Evolutionary conservation across 371 early-diverging fungal species (phyloP).

Genomic region (Gilbertella persicaria): DNA sequence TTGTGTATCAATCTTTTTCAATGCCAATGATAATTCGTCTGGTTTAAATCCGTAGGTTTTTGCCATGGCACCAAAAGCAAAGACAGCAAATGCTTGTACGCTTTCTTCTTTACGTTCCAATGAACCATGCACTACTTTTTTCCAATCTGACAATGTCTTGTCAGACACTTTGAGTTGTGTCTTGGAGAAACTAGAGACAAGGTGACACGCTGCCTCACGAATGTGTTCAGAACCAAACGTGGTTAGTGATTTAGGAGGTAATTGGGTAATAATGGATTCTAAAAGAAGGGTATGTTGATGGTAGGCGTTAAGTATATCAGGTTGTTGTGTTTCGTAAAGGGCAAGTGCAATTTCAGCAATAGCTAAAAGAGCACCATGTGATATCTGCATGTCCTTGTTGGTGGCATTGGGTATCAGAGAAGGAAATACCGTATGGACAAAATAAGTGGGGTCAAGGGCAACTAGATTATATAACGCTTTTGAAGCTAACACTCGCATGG

Average conservation of each 20-base stretch:
- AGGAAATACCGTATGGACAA: conserved; percentile 51
- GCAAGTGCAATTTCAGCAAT: conserved; percentile 72
- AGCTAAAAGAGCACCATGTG: conserved; percentile 80
- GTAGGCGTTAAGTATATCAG: conserved; percentile 4
- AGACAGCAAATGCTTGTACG: conserved; percentile 65
- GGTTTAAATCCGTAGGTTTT: conserved; percentile 39
- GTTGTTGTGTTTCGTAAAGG: conserved; percentile 29
- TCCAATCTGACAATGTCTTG: conserved; percentile 41
- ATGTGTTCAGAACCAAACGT: conserved; percentile 73
- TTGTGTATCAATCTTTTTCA: conserved; percentile 31
- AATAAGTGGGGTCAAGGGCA: conserved; percentile 57
- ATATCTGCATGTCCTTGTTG: conserved; percentile 63
- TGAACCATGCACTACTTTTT: conserved; percentile 52
- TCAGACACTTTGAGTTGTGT: conserved; percentile 43
- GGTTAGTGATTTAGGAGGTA: conserved; percentile 56
- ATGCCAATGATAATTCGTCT: conserved; percentile 30
- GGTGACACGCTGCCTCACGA: conserved; percentile 57
- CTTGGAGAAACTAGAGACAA: conserved; percentile 52
- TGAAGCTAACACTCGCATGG: conserved; percentile 77
- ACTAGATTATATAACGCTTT: conserved; percentile 68
- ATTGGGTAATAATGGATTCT: conserved; percentile 37
- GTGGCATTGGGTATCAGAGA: conserved; percentile 50
- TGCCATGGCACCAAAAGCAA: conserved; percentile 56
- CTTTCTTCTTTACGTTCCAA: conserved; percentile 72
- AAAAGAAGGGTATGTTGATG: conserved; percentile 1